Evolutionary conservation across 2,329 filamentous ascomycete species (phyloP), one percentile per base, ranked within the genome.

Genomic region (Colletotrichum cordylinicola): DNA sequence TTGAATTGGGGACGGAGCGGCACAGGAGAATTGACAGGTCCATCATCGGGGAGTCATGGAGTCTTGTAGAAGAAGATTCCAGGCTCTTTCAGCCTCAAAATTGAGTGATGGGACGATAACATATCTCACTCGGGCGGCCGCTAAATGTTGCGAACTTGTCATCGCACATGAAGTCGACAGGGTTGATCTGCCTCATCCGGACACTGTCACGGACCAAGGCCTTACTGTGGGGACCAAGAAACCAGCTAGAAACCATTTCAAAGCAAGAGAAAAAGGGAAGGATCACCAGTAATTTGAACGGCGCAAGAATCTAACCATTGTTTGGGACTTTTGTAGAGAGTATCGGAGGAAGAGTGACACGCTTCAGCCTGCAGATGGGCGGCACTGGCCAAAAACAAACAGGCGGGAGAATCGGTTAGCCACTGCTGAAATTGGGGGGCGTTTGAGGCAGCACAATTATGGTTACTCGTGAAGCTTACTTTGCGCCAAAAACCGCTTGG

Each of bases 371-470:
- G n/a, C 43, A 21, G 43, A 21, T 6, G 43, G n/a, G n/a, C 43
- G n/a, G n/a, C 43, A 4, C 12, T 52, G 43, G n/a, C n/a, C 43
- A 12, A 21, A 52, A 52, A 52, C n/a, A 21, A 24, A 21, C n/a
- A 21, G 43, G 10, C 10, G 43, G 43, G 43, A 52, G 10, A 29
- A 61, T 61, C 18, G 31, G 27, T 21, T 15, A 31, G 58, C 29
- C 58, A 15, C 58, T 33, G 31, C 31, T 29, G 62, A 66, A 66
- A 66, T 66, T 66, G 31, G 52, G 43, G 43, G 66, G 66, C 66
- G 66, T 35, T 33, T 52, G 43, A 52, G 43, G 43, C 43, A 52
- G 43, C 43, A 35, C 39, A 24, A 52, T 62, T 70, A 48, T 60
- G 67, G 16, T 70, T 70, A 61, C 27, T 24, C 13, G 43, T 8